Evolutionary conservation across 2,329 filamentous ascomycete genomes (phyloP).

Genomic region (Ophiocordyceps australis): DNA sequence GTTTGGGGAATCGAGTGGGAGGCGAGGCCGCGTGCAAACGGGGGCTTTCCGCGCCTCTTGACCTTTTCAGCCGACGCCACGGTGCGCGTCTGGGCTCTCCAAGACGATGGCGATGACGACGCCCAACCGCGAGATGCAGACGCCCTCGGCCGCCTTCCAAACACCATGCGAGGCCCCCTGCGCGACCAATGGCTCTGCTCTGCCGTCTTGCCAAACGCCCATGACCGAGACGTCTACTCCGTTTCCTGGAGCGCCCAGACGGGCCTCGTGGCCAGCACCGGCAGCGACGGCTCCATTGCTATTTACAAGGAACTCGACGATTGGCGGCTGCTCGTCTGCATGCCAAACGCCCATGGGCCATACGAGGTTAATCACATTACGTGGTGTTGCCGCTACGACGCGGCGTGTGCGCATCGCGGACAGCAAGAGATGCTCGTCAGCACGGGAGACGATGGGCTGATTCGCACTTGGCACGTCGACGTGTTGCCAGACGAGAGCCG

Average conservation of each 20-base stretch:
- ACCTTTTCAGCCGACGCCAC: constrained; percentile 76
- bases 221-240: constrained; percentile 71
- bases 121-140: no score
- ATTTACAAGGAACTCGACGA: constrained; percentile 48
- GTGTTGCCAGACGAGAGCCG: no score
- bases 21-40: constrained; percentile 17
- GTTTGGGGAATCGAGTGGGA: constrained; percentile 81
- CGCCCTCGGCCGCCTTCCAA: constrained; percentile 54
- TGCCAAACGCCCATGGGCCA: constrained; percentile 66
- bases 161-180: constrained; percentile 63
- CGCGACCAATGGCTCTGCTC: constrained; percentile 77
- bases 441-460: constrained; percentile 80
- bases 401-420: constrained; percentile 30
- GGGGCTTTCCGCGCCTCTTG: constrained; percentile 42
- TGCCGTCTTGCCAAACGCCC: constrained; percentile 51
- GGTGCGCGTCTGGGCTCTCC: constrained; percentile 61
- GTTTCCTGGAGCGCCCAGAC: constrained; percentile 65
- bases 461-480: constrained; percentile 62
- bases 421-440: constrained; percentile 74
- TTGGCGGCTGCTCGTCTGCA: constrained; percentile 55
- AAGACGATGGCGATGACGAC: constrained; percentile 13
- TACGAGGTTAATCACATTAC: constrained; percentile 88
- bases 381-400: constrained; percentile 70
- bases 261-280: constrained; percentile 70
- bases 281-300: constrained; percentile 68